These are phyloP conservation scores for Paratinospora sagittata DNA, from an alignment of 164 flowering plant genomes.

Conservation along the genomic window DNA sequence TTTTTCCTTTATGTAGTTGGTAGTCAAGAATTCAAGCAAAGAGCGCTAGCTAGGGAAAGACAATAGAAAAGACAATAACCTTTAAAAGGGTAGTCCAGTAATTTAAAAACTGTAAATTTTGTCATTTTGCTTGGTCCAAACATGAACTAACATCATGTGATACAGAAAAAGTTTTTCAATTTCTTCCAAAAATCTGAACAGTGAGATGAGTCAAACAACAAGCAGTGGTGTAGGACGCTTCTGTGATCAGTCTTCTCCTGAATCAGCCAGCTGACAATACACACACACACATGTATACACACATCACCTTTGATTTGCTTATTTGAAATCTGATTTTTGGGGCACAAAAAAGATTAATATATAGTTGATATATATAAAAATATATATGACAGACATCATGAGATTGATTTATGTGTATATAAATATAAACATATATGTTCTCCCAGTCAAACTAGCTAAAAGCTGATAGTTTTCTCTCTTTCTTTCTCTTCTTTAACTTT, in stretches of 20 bases:
- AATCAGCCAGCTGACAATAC: not conserved
- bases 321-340: too few relatives aligned
- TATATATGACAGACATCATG: too few relatives aligned
- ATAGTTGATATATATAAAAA: not conserved
- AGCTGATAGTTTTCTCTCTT: too few relatives aligned
- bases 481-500: too few relatives aligned
- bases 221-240: not conserved
- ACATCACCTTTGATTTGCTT: too few relatives aligned
- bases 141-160: not conserved
- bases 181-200: not conserved
- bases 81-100: conserved; percentile 18
- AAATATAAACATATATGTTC: too few relatives aligned
- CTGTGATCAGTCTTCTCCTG: not conserved
- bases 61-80: conserved; percentile 18
- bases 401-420: too few relatives aligned
- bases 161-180: not conserved
- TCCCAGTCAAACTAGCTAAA: too few relatives aligned
- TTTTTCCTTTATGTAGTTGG: not conserved
- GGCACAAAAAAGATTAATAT: too few relatives aligned
- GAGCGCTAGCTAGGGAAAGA: conserved; percentile 7
- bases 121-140: not conserved
- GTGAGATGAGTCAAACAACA: not conserved
- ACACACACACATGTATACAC: not conserved
- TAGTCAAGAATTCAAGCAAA: conserved; percentile 5
- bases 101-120: conserved; percentile 4